Percentiles rank a stretch among this genome's conserved stretches.
Evolutionary conservation across 768 basidiomycete species (phyloP).

Genomic region (Crepidotus variabilis): DNA sequence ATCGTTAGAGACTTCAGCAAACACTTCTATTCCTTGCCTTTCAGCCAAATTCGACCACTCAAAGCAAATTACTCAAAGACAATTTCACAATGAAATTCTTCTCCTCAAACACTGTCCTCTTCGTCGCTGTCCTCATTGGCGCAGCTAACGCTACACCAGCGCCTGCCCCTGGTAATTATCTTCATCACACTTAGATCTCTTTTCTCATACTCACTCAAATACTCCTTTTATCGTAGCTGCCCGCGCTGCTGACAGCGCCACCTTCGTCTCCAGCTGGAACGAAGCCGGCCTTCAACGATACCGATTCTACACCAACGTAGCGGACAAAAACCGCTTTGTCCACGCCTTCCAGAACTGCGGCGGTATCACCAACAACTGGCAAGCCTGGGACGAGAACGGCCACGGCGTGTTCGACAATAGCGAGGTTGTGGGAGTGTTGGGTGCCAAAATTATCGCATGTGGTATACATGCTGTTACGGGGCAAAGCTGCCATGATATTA

Average conservation of each 20-base stretch:
- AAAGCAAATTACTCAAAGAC: too few relatives aligned
- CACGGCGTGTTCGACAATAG: conserved; percentile 6
- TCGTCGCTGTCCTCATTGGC: neutral
- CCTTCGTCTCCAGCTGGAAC: conserved; percentile 2
- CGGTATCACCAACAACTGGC: conserved; percentile 8
- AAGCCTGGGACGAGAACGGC: neutral
- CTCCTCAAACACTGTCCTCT: neutral
- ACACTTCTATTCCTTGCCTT: too few relatives aligned
- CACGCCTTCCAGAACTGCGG: conserved; percentile 2
- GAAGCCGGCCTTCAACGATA: conserved; percentile 2
- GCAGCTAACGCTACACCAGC: conserved; percentile 1
- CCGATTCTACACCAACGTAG: conserved; percentile 3
- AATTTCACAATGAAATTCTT: conserved; percentile 3
- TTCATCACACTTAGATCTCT: too few relatives aligned
- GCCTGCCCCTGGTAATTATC: conserved; percentile 4
- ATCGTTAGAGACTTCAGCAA: too few relatives aligned
- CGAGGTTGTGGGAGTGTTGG: neutral
- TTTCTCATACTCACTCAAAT: too few relatives aligned
- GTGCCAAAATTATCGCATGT: neutral
- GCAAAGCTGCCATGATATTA: conserved; percentile 1
- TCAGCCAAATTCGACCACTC: neutral
- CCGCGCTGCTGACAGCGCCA: neutral
- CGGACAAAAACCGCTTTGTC: conserved; percentile 1
- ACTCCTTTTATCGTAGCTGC: neutral
- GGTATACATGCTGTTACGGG: conserved; percentile 1